Percentiles rank a stretch among this genome's conserved stretches.
phyloP scores from a whole-genome alignment of 352 stramenopile species.

The Globisporangium lucens region DNA sequence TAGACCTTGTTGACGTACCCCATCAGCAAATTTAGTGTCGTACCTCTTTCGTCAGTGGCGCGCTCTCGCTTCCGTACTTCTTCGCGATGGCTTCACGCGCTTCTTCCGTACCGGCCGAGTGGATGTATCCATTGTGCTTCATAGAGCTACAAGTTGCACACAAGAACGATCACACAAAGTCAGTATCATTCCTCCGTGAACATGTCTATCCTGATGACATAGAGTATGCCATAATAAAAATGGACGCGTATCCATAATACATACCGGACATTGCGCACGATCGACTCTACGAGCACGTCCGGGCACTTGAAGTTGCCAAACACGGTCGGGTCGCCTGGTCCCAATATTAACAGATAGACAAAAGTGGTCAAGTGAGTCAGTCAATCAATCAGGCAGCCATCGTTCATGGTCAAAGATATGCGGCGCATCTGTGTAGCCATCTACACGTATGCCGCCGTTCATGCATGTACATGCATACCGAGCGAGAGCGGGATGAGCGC shows the following conservation, averaged over 20 bases:
- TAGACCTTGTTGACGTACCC: too few species aligned
- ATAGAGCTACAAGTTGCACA: constrained; percentile 40
- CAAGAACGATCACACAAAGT: not conserved
- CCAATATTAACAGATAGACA: not conserved
- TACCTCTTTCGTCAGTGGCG: constrained; percentile 77
- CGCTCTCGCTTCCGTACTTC: constrained; percentile 56
- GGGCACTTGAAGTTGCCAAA: constrained; percentile 92
- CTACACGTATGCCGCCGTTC: not conserved
- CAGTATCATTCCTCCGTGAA: not conserved
- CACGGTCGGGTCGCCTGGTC: constrained; percentile 87
- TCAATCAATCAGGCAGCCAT: not conserved
- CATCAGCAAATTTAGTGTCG: not conserved
- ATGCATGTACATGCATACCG: constrained; percentile 28
- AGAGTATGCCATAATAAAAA: too few species aligned
- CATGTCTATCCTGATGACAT: not conserved
- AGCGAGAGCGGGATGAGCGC: constrained; percentile 91
- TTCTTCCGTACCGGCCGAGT: constrained; percentile 84
- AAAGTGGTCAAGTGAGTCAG: constrained; percentile 11
- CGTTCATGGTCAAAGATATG: not conserved
- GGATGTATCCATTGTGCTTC: constrained; percentile 92
- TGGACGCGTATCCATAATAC: not conserved
- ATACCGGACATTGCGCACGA: constrained; percentile 59
- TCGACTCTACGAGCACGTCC: constrained; percentile 79
- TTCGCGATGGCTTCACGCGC: constrained; percentile 89
- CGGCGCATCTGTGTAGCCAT: too few species aligned